Evolutionary conservation across 345 rosid species (phyloP).

Genomic region (Eucalyptus polyanthemos): DNA sequence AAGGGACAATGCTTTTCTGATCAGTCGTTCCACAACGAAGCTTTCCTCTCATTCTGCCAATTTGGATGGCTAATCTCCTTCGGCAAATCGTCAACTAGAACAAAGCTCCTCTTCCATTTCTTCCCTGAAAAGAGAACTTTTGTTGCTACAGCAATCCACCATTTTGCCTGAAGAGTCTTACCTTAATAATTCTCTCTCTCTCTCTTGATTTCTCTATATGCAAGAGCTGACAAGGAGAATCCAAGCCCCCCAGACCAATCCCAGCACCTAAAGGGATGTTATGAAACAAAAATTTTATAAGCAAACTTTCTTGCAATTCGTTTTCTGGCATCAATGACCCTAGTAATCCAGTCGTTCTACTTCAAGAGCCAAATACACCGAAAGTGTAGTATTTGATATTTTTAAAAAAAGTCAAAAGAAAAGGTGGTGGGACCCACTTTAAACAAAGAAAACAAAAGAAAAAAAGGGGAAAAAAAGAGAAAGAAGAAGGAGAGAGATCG

Average conservation of each 20-base stretch:
- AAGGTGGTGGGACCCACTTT: too few species aligned
- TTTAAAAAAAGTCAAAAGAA: too few species aligned
- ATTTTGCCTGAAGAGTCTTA: conserved; percentile 2
- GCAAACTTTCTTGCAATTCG: background rate
- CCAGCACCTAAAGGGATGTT: background rate
- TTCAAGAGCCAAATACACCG: background rate
- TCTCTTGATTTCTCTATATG: background rate
- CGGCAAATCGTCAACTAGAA: background rate
- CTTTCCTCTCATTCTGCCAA: background rate
- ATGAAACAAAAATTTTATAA: background rate
- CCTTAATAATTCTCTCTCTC: background rate
- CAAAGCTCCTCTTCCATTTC: background rate
- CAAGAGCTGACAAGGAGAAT: background rate
- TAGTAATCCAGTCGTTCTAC: background rate
- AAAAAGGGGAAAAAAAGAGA: too few species aligned
- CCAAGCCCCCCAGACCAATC: background rate
- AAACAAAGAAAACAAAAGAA: too few species aligned
- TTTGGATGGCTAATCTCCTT: background rate
- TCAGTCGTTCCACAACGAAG: background rate
- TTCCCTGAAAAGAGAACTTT: background rate
- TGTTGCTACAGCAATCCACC: conserved; percentile 6
- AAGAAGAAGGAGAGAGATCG: too few species aligned
- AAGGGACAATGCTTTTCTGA: background rate
- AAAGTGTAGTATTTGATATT: background rate
- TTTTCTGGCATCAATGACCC: background rate